Evolutionary conservation across 2,329 filamentous ascomycete genomes (phyloP), one percentile per base, ranked within the genome.

Genomic region (Rutstroemia sp.): DNA sequence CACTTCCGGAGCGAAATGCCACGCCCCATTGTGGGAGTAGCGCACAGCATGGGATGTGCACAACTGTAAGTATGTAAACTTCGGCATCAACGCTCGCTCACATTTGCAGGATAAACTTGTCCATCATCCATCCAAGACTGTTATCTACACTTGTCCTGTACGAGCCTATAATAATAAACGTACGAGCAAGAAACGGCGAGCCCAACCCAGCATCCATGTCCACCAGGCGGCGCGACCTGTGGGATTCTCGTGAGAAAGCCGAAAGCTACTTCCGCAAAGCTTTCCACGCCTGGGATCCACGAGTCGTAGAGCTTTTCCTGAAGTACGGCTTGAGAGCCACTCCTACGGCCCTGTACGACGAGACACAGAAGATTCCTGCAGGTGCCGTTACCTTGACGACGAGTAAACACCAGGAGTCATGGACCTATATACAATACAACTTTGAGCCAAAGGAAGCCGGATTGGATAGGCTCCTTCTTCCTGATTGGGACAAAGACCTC

Each of bases 41-140:
- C 90, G 16, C 92, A 97, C 73, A 95, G 89, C 64, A 92, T 95
- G 76, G 92, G 92, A 63, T 91, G 80, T 62, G 82, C 81, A 68
- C 50, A 52, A 36, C 23, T 52, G 50, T 52, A 81, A 88, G 57
- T 77, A 96, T 54, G 77, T 81, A 52, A 84, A 89, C 1, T 27
- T 8, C 5, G 25, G 7, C 7, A 27, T 27, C 23, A 23, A 23
- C 23, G 23, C 23, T 23, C 25, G 25, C 25, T 27, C 25, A 23
- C 23, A 23, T 23, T 23, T 23, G 25, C 25, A 51, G 36, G 10
- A 19, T 27, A 6, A 5, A 10, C 6, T 17, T 27, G 16, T 25
- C 48, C 2, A 51, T 12, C 14, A 40, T 51, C 6, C 34, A 51
- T 17, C 21, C 36, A 23, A 34, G 36, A 6, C 19, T 42, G 12